Evolutionary conservation across 495 filamentous ascomycete species (phyloP).

Genomic region (Tetracladium setigerum): DNA sequence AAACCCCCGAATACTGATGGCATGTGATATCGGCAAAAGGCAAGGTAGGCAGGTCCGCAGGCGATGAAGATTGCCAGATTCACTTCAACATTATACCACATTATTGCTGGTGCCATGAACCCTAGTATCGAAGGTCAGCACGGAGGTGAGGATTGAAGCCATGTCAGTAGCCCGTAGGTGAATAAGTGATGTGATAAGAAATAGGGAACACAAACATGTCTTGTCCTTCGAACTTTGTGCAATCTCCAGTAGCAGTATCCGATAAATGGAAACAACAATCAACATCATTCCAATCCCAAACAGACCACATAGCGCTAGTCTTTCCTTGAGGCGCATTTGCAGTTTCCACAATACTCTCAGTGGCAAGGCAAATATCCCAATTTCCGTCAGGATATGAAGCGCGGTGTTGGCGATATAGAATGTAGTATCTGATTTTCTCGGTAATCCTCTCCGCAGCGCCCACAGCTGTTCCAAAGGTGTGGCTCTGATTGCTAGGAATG

Average conservation of each 20-base stretch:
- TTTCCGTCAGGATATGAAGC: not conserved
- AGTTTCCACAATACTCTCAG: not conserved
- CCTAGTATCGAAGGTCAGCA: not conserved
- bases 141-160: not conserved
- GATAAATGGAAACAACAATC: not conserved
- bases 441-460: not conserved
- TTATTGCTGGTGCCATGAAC: not conserved
- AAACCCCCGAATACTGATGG: not conserved
- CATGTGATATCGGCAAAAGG: not conserved
- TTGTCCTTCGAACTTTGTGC: not conserved
- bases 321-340: not conserved
- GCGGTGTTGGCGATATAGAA: not conserved
- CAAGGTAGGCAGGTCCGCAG: not conserved
- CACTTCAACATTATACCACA: not conserved
- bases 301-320: not conserved
- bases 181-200: not conserved
- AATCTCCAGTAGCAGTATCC: too few species aligned
- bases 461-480: not conserved
- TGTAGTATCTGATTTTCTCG: not conserved
- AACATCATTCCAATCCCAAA: not conserved
- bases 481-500: not conserved
- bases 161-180: not conserved
- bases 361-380: not conserved
- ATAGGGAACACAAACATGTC: not conserved
- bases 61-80: constrained; percentile 1